A percentile compares a stretch with the other conserved stretches of the same genome.
Conservation (phyloP, 129 eudicot genomes). For the Pulicaria dysenterica region DNA sequence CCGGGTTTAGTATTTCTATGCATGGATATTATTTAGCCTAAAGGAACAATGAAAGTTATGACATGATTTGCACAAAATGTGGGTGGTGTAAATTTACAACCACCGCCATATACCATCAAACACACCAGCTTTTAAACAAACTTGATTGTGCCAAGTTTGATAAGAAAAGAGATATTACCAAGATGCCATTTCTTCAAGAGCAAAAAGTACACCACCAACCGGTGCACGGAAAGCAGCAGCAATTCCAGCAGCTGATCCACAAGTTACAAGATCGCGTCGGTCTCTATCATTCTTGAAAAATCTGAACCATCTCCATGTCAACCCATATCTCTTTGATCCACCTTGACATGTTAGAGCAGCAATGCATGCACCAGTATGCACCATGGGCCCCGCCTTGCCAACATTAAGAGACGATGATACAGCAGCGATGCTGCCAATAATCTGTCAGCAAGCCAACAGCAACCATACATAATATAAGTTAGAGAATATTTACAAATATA, state of each 20-base stretch:
- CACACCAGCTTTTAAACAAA: no score
- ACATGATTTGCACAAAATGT: not conserved
- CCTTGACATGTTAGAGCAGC: slow-evolving; percentile 83
- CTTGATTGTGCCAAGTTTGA: no score
- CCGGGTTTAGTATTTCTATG: no score
- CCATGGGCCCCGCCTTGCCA: slow-evolving; percentile 99
- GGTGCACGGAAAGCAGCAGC: slow-evolving; percentile 99
- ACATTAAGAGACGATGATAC: slow-evolving; percentile 84
- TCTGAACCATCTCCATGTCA: slow-evolving; percentile 87
- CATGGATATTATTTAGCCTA: not conserved
- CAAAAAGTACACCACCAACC: slow-evolving; percentile 93
- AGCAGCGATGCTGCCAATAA: slow-evolving; percentile 81
- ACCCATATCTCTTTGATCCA: slow-evolving; percentile 73
- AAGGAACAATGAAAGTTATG: not conserved
- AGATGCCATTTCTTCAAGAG: slow-evolving; percentile 98
- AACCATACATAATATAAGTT: slow-evolving; percentile 17
- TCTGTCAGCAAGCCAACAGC: slow-evolving; percentile 48
- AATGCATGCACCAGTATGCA: slow-evolving; percentile 81
- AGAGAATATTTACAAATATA: not conserved
- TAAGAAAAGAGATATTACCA: slow-evolving; percentile 50
- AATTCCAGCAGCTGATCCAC: slow-evolving; percentile 94
- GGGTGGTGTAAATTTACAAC: not conserved
- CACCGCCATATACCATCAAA: no score
- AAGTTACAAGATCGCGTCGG: slow-evolving; percentile 86
- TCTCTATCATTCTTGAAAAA: slow-evolving; percentile 85